Base-by-base conservation (phyloP, 2,329 filamentous ascomycete genomes). In the Neocucurbitaria cava region DNA sequence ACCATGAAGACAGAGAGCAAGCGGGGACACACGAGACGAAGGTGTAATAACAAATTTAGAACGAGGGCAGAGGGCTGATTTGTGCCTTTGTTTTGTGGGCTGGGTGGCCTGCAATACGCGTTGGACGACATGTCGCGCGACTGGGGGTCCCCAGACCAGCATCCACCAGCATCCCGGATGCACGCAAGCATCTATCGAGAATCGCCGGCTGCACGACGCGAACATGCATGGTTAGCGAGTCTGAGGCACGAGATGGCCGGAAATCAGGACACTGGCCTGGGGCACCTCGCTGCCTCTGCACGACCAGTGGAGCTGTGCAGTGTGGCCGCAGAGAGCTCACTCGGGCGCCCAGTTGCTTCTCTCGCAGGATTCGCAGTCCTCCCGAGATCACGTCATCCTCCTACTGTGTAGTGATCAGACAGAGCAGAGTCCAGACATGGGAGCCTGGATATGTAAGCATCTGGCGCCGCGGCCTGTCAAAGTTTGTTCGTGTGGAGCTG, bases 31-130 rank as follows among this genome's bases (percentile, higher is more conserved):
- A 65, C 55, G 58, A 70, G 57, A 58, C 13, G 31, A 54, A n/a
- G 53, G 38, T 24, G 40, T 64, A 64, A 66, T 66, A 67, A 61
- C 72, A 70, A 70, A 70, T 70, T 71, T 66, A 66, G 62, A 62
- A 64, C 10, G 62, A 65, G 44, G 60, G 58, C 54, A 58, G 59
- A 65, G 56, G 62, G 65, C 68, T 69, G 69, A 65, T 52, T 56
- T 65, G 63, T 61, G 61, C 51, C 62, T 68, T 68, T 73, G 66
- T 73, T 66, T 68, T 68, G 69, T 68, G 69, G 61, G 60, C 61
- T 45, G 57, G 52, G 52, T 54, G 59, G 55, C 58, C 63, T 71
- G 70, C 62, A 68, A 62, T 48, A 70, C 64, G 66, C 71, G 68
- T 70, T 65, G 61, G 57, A 69, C 66, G 56, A 62, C 58, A 59